Percentiles rank a stretch among this genome's conserved stretches.
phyloP scores from a whole-genome alignment of 1,139 yeast genomes.

The Wickerhamomyces sp. region DNA sequence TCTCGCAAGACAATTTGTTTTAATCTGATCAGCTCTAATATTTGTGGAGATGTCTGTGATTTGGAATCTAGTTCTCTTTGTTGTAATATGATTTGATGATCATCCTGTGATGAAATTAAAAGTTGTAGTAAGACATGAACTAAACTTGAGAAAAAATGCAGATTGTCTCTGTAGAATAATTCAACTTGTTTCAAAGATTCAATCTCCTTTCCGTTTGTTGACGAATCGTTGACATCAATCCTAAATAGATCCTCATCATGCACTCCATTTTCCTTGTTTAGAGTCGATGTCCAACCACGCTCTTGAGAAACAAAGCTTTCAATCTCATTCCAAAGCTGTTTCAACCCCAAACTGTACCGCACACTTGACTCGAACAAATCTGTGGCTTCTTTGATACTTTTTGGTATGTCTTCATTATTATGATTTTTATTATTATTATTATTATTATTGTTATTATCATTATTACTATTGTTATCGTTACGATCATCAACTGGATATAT shows the following conservation, averaged over 20 bases:
- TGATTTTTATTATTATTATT: too few relatives aligned
- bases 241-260: conserved; percentile 17
- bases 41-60: conserved; percentile 15
- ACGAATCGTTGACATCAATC: too few relatives aligned
- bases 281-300: conserved; percentile 48
- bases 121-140: conserved; percentile 60
- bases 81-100: too few relatives aligned
- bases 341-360: conserved; percentile 52
- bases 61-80: conserved; percentile 6
- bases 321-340: conserved; percentile 70
- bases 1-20: conserved; percentile 67
- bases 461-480: too few relatives aligned
- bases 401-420: conserved; percentile 49
- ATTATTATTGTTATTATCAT: too few relatives aligned
- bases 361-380: conserved; percentile 57
- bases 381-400: conserved; percentile 75
- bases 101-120: conserved; percentile 41
- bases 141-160: conserved; percentile 56
- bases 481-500: conserved; percentile 52
- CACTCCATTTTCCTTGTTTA: not conserved
- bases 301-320: conserved; percentile 70
- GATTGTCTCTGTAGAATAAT: conserved; percentile 44
- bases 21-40: conserved; percentile 49
- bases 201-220: too few relatives aligned
- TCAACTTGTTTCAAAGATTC: conserved; percentile 55